phyloP scores from a whole-genome alignment of 129 eudicot genomes.

The Heracleum sosnowskyi region DNA sequence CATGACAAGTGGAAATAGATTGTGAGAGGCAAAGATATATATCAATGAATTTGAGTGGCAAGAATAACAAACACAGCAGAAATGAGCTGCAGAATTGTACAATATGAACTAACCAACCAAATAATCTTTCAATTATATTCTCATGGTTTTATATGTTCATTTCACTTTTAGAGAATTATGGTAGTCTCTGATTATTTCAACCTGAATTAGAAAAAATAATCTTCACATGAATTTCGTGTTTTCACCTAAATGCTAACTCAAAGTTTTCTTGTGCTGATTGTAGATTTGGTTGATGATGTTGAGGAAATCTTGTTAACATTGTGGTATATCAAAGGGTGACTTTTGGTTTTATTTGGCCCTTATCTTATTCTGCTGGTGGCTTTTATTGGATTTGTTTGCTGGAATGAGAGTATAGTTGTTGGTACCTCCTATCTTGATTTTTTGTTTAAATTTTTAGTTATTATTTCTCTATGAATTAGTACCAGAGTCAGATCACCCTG shows the following conservation, averaged over 20 bases:
- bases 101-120: neutral
- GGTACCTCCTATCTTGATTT: constrained; percentile 36
- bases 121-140: neutral
- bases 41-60: neutral
- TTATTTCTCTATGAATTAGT: neutral
- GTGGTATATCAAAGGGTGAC: constrained; percentile 60
- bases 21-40: neutral
- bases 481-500: neutral
- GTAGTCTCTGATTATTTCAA: neutral
- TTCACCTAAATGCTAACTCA: constrained; percentile 3
- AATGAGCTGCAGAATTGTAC: neutral
- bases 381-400: constrained; percentile 70
- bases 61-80: neutral
- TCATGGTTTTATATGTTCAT: neutral
- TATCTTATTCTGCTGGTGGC: constrained; percentile 57
- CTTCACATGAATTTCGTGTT: neutral
- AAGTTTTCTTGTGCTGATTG: neutral
- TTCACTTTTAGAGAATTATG: too few species aligned
- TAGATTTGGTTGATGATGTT: constrained; percentile 66
- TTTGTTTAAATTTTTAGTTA: neutral
- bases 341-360: constrained; percentile 61
- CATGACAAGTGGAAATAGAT: neutral
- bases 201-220: neutral
- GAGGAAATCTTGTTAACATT: constrained; percentile 32
- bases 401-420: constrained; percentile 91